These are phyloP conservation scores for Cyclotella sp. DNA, from an alignment of 108 stramenopile species.

Conservation along the genomic window DNA sequence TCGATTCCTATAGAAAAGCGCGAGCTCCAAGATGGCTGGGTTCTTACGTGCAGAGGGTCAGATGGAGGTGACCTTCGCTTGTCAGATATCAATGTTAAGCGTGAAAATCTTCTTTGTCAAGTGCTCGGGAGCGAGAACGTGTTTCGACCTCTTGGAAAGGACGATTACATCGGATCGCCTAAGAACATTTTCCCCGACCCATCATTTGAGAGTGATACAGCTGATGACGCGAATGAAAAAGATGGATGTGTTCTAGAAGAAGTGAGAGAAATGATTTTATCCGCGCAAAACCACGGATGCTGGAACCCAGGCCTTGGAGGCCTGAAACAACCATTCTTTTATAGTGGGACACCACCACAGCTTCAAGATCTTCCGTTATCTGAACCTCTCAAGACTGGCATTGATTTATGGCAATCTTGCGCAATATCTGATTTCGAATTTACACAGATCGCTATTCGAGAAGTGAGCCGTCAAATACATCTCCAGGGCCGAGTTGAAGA, in stretches of 20 bases:
- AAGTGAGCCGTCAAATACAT: conserved; percentile 83
- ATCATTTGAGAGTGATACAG: conserved; percentile 21
- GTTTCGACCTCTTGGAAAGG: conserved; percentile 61
- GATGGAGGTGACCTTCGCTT: conserved; percentile 83
- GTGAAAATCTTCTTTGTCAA: conserved; percentile 76
- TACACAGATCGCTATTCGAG: conserved; percentile 78
- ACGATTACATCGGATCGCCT: conserved; percentile 19
- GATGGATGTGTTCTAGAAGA: conserved; percentile 78
- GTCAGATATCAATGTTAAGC: conserved; percentile 76
- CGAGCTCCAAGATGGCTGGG: conserved; percentile 85
- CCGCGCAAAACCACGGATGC: conserved; percentile 77
- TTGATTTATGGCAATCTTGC: conserved; percentile 82
- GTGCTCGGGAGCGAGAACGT: conserved; percentile 74
- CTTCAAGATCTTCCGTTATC: conserved; percentile 76
- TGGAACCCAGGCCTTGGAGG: conserved; percentile 79
- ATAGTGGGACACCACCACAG: conserved; percentile 41
- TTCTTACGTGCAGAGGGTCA: conserved; percentile 78
- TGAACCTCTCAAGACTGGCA: conserved; percentile 71
- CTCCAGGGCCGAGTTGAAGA: conserved; percentile 57
- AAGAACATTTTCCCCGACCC: conserved; percentile 5
- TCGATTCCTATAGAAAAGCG: conserved; percentile 87
- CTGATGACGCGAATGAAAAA: conserved; percentile 21
- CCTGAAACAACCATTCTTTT: conserved; percentile 39
- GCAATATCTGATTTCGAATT: conserved; percentile 89
- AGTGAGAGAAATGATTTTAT: conserved; percentile 69